A percentile compares a stretch with the other conserved stretches of the same genome.
These are phyloP conservation scores for Tothia fuscella DNA, from an alignment of 2,329 filamentous ascomycete genomes.

Conservation along the genomic window DNA sequence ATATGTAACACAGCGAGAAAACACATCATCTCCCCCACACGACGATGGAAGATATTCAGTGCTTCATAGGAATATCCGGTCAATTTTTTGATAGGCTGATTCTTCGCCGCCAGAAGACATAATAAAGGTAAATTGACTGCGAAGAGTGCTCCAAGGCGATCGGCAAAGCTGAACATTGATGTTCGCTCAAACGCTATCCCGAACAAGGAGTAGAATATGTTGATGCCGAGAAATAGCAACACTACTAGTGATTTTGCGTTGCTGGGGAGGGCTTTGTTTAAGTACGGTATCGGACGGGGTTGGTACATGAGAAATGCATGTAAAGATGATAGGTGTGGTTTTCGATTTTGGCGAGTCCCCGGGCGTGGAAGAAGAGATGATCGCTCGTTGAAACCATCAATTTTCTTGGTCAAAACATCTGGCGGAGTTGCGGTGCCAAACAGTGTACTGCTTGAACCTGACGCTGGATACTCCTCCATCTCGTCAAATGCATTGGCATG, in stretches of 20 bases:
- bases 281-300: constrained; percentile 42
- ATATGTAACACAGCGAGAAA: constrained; percentile 47
- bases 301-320: constrained; percentile 42
- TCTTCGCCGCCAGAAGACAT: constrained; percentile 55
- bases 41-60: constrained; percentile 53
- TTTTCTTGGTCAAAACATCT: not conserved
- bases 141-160: constrained; percentile 44
- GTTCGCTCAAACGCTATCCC: constrained; percentile 33
- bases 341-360: not conserved
- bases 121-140: constrained; percentile 41
- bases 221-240: constrained; percentile 39
- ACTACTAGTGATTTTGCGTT: constrained; percentile 45
- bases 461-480: not conserved
- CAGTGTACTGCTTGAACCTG: constrained; percentile 9
- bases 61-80: constrained; percentile 55
- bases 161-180: constrained; percentile 44
- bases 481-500: not conserved
- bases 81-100: constrained; percentile 47
- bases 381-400: not conserved
- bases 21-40: constrained; percentile 50
- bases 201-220: constrained; percentile 47
- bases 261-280: constrained; percentile 45
- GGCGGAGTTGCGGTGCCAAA: constrained; percentile 7
- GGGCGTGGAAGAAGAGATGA: not conserved
- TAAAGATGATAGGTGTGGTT: too few relatives aligned